A percentile compares a stretch with the other conserved stretches of the same genome.
Conservation (phyloP, 257 asterid genomes). For the Solanum rostratum region DNA sequence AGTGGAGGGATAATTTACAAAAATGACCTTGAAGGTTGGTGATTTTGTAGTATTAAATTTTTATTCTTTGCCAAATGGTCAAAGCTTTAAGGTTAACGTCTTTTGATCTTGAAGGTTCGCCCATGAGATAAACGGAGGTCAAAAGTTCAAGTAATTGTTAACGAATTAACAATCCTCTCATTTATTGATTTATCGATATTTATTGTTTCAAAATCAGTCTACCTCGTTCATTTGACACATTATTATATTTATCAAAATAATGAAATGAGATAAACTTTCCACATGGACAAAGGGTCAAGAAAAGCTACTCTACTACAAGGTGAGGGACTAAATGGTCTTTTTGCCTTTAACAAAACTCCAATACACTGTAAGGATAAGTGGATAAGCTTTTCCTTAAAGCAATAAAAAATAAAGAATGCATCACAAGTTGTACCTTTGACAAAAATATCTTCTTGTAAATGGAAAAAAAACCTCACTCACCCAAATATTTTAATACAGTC, state of each 20-base stretch:
- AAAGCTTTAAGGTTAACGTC: background rate
- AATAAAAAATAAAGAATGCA: background rate
- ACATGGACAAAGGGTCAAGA: too few species aligned
- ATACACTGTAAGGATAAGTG: background rate
- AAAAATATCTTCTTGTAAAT: background rate
- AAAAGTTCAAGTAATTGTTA: background rate
- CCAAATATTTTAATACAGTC: background rate
- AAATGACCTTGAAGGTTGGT: background rate
- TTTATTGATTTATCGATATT: background rate
- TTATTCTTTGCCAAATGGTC: background rate
- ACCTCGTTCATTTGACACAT: rapidly evolving
- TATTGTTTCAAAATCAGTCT: rapidly evolving
- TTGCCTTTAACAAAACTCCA: background rate
- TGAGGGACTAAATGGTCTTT: background rate
- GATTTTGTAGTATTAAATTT: background rate
- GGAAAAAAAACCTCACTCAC: background rate
- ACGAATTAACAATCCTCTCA: background rate
- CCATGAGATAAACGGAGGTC: background rate
- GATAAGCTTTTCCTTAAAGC: background rate
- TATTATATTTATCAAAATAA: background rate
- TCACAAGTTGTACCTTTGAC: background rate
- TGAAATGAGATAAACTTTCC: background rate
- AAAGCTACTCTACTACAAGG: background rate
- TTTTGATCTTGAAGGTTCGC: too few species aligned
- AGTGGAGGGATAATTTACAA: background rate